A percentile compares a stretch with the other conserved stretches of the same genome.
These are phyloP conservation scores for Fusarium avenaceum DNA, from an alignment of 2,329 filamentous ascomycete genomes.

Conservation along the genomic window DNA sequence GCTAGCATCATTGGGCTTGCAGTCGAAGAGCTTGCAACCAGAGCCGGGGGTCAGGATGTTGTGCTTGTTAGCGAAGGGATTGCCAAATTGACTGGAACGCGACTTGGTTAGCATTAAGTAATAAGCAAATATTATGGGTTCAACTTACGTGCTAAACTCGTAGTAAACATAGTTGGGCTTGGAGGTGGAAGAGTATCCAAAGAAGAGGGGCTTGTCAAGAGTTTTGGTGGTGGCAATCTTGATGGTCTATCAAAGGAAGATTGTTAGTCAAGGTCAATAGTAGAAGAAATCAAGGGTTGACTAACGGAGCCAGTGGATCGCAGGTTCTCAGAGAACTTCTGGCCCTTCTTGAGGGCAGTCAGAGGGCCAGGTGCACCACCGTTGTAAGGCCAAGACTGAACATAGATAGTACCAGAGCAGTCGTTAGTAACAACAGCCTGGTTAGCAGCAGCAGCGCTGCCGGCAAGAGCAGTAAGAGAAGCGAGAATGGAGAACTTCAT, in stretches of 20 bases:
- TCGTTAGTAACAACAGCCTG: constrained; percentile 56
- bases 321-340: constrained; percentile 56
- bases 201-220: constrained; percentile 56
- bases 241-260: constrained; percentile 47
- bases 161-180: constrained; percentile 58
- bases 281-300: not conserved
- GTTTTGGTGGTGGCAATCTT: constrained; percentile 58
- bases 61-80: constrained; percentile 56
- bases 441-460: constrained; percentile 50
- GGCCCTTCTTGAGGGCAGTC: constrained; percentile 51
- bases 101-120: too few relatives aligned
- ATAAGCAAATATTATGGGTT: too few relatives aligned
- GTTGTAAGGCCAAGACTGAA: constrained; percentile 20
- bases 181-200: constrained; percentile 57
- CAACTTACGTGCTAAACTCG: constrained; percentile 55
- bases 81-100: constrained; percentile 52
- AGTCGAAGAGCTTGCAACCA: constrained; percentile 58
- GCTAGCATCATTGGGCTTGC: constrained; percentile 51
- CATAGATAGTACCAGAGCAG: constrained; percentile 52
- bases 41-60: constrained; percentile 55
- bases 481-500: too few relatives aligned
- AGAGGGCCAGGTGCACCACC: constrained; percentile 49
- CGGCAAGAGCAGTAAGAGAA: constrained; percentile 5
- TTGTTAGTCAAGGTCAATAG: too few relatives aligned
- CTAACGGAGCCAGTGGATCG: constrained; percentile 51